phyloP scores from a whole-genome alignment of 257 asterid species.

The Petrea volubilis region DNA sequence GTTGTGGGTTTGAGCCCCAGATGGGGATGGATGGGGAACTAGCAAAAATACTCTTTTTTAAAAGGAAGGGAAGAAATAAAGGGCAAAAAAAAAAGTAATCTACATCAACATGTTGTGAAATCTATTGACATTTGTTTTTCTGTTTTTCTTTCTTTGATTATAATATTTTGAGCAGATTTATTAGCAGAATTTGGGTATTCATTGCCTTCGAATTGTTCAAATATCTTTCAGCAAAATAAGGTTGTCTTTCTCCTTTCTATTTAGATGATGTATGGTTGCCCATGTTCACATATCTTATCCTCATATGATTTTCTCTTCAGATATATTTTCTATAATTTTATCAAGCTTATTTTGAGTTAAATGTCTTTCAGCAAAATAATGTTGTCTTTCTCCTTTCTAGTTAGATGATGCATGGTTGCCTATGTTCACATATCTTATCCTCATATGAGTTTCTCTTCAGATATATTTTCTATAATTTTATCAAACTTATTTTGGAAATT shows the following conservation, averaged over 20 bases:
- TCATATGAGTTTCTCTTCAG: not conserved
- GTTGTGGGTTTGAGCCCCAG: too few species aligned
- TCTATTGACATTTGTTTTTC: not conserved
- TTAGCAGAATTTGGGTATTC: not conserved
- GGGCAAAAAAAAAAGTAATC: too few species aligned
- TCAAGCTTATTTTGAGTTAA: slow-evolving; percentile 12
- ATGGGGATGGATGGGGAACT: too few species aligned
- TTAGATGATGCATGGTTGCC: not conserved
- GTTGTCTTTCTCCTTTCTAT: slow-evolving; percentile 1
- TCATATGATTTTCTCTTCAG: not conserved
- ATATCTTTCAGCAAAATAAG: not conserved
- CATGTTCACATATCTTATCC: not conserved
- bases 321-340: not conserved
- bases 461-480: not conserved
- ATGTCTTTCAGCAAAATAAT: too few species aligned
- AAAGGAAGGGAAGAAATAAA: too few species aligned
- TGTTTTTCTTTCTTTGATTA: not conserved
- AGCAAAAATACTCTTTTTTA: too few species aligned
- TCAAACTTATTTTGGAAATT: slow-evolving; percentile 13
- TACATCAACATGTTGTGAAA: not conserved
- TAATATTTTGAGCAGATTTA: not conserved
- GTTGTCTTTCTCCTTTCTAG: slow-evolving; percentile 1
- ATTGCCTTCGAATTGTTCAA: not conserved
- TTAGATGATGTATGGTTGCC: not conserved
- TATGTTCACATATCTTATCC: not conserved